phyloP scores from a whole-genome alignment of 2,329 filamentous ascomycete species.

The Sporothrix pallida region DNA sequence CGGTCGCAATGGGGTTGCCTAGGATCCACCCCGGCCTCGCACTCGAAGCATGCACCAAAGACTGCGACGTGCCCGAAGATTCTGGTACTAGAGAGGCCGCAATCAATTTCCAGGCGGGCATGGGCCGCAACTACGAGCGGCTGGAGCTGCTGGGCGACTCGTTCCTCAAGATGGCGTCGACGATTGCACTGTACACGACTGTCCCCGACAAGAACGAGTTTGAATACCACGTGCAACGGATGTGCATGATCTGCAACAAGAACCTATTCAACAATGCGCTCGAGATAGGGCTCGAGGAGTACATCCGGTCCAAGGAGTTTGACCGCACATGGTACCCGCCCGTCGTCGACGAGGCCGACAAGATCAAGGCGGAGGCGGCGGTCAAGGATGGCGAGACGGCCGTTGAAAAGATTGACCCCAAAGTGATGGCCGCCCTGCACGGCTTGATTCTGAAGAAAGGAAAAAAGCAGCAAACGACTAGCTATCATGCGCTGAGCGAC shows the following conservation, averaged over 20 bases:
- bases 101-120: slow-evolving; percentile 78
- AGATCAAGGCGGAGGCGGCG: not conserved
- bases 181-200: slow-evolving; percentile 80
- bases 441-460: slow-evolving; percentile 75
- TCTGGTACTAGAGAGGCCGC: slow-evolving; percentile 67
- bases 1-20: slow-evolving; percentile 65
- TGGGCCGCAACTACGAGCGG: slow-evolving; percentile 94
- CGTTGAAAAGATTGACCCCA: not conserved
- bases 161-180: slow-evolving; percentile 94
- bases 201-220: slow-evolving; percentile 82
- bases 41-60: slow-evolving; percentile 89
- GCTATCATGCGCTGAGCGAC: slow-evolving; percentile 73
- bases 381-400: not conserved
- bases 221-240: slow-evolving; percentile 86
- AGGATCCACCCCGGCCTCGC: slow-evolving; percentile 70
- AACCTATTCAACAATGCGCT: slow-evolving; percentile 82
- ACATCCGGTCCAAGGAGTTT: slow-evolving; percentile 82
- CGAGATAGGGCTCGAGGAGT: slow-evolving; percentile 69
- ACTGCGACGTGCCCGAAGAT: slow-evolving; percentile 83
- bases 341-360: slow-evolving; percentile 31
- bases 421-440: not conserved
- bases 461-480: slow-evolving; percentile 62
- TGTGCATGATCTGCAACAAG: slow-evolving; percentile 88
- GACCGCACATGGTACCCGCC: slow-evolving; percentile 89
- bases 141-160: slow-evolving; percentile 92